Evolutionary conservation across 2,329 filamentous ascomycete species (phyloP).

Genomic region (Fusarium pseudograminearum): DNA sequence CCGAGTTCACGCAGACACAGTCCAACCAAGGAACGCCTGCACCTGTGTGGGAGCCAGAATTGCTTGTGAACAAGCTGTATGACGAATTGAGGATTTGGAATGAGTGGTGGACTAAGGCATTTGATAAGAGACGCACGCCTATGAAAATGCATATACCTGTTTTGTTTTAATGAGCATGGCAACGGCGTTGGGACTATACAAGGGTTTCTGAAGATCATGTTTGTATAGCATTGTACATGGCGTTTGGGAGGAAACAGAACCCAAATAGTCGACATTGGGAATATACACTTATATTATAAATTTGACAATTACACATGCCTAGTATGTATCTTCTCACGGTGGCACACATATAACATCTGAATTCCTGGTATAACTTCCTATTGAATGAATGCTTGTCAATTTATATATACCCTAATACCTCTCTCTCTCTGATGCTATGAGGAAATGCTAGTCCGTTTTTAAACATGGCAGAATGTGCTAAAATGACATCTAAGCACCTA

Average conservation of each 20-base stretch:
- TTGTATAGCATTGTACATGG: conserved; percentile 16
- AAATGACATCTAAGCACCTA: too few relatives aligned
- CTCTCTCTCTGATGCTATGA: neutral
- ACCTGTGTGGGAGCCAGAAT: conserved; percentile 50
- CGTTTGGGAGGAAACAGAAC: conserved; percentile 8
- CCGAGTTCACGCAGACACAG: conserved; percentile 50
- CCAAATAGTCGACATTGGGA: neutral
- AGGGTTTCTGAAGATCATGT: conserved; percentile 17
- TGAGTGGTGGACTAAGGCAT: conserved; percentile 49
- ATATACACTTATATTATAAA: neutral
- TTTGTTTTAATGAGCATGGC: conserved; percentile 47
- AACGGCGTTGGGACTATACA: conserved; percentile 35
- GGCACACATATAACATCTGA: neutral
- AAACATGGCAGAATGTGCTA: too few relatives aligned
- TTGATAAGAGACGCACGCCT: conserved; percentile 14
- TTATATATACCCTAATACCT: neutral
- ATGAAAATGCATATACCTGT: conserved; percentile 22
- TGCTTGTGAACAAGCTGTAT: conserved; percentile 50
- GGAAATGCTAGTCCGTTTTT: too few relatives aligned
- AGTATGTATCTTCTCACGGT: neutral
- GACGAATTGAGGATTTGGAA: conserved; percentile 52
- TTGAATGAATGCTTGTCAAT: neutral
- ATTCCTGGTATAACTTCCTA: too few relatives aligned
- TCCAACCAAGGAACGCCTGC: conserved; percentile 52
- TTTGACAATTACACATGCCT: neutral